phyloP scores from a whole-genome alignment of 257 asterid genomes.

The Petunia axillaris region DNA sequence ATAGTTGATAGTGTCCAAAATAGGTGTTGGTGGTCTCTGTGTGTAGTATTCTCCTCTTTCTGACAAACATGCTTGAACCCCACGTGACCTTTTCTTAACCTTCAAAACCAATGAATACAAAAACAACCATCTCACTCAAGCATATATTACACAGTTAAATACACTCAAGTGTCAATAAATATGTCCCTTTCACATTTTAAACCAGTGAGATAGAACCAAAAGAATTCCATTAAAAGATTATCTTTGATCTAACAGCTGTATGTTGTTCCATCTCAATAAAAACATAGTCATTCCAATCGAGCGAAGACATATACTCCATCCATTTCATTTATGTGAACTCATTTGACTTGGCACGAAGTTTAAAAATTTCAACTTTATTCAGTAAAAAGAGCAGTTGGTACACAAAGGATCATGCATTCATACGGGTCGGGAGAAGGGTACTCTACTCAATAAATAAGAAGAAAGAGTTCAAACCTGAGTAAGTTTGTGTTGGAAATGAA shows the following conservation, averaged over 20 bases:
- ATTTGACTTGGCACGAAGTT: background rate
- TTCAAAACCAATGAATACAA: constrained; percentile 32
- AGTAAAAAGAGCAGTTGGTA: too few species aligned
- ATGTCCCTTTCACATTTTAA: background rate
- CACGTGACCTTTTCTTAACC: constrained; percentile 56
- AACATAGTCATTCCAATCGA: background rate
- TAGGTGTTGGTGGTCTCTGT: constrained; percentile 95
- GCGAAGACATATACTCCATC: too few species aligned
- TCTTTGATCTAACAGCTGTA: background rate
- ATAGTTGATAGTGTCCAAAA: constrained; percentile 85
- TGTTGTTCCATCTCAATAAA: background rate
- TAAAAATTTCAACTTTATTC: background rate
- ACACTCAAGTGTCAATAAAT: background rate
- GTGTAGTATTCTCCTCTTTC: constrained; percentile 81
- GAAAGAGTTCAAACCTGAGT: constrained; percentile 49
- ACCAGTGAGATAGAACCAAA: background rate
- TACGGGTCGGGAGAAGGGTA: too few species aligned
- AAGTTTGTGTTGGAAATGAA: constrained; percentile 42
- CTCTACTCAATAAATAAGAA: background rate
- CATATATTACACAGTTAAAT: background rate
- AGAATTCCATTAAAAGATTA: too few species aligned
- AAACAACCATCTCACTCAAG: constrained; percentile 40
- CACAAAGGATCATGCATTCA: too few species aligned
- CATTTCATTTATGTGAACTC: too few species aligned
- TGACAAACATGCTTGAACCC: constrained; percentile 68